Percentiles rank a stretch among this genome's conserved stretches.
Evolutionary conservation across 2,329 filamentous ascomycete species (phyloP).

Genomic region (Colletotrichum shisoi): DNA sequence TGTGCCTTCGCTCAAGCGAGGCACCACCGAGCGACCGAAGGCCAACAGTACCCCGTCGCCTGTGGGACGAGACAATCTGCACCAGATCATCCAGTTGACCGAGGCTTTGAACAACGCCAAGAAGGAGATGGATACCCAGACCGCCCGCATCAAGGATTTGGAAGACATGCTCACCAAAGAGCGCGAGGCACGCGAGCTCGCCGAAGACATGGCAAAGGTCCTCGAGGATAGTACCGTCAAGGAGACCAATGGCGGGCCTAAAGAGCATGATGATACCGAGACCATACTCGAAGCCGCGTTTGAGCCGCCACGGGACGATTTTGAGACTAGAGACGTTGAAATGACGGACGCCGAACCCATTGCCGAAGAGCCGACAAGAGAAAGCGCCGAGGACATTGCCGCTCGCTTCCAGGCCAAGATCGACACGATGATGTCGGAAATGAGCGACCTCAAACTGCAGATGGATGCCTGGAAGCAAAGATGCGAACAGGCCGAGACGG

Average conservation of each 20-base stretch:
- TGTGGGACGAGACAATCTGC: slow-evolving; percentile 62
- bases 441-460: slow-evolving; percentile 80
- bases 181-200: slow-evolving; percentile 79
- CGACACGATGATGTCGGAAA: slow-evolving; percentile 78
- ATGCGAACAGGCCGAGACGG: slow-evolving; percentile 81
- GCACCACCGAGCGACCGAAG: slow-evolving; percentile 77
- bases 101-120: slow-evolving; percentile 85
- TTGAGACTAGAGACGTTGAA: slow-evolving; percentile 42
- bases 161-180: slow-evolving; percentile 82
- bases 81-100: slow-evolving; percentile 83
- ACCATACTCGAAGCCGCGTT: slow-evolving; percentile 57
- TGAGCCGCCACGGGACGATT: slow-evolving; percentile 53
- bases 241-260: slow-evolving; percentile 52
- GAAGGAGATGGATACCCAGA: slow-evolving; percentile 86
- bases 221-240: slow-evolving; percentile 64
- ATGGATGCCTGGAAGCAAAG: slow-evolving; percentile 79
- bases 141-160: slow-evolving; percentile 78
- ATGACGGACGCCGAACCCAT: slow-evolving; percentile 39
- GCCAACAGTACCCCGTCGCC: slow-evolving; percentile 63
- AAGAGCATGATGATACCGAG: slow-evolving; percentile 48
- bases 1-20: slow-evolving; percentile 75
- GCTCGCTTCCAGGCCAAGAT: slow-evolving; percentile 71
- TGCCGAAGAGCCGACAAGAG: slow-evolving; percentile 44
- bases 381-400: slow-evolving; percentile 50
- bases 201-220: slow-evolving; percentile 80